Conservation (phyloP, 1,284 basidiomycete species). For the Malassezia globosa region DNA sequence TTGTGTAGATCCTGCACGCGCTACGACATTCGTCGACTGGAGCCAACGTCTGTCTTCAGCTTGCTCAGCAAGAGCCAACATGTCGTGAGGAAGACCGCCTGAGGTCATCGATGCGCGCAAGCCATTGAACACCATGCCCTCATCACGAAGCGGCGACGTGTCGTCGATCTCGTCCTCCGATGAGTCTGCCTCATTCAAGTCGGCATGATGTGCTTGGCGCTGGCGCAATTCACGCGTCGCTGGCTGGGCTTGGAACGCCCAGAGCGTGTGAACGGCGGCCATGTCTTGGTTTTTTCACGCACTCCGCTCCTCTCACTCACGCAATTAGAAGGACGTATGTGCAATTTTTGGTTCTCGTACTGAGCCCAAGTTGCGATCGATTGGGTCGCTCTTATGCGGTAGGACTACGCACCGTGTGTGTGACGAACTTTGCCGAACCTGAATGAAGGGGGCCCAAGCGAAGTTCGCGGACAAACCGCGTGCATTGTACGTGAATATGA, state of each 20-base stretch:
- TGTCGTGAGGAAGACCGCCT: not conserved
- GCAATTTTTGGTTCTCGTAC: too few relatives aligned
- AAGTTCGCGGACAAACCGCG: not conserved
- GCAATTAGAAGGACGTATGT: too few relatives aligned
- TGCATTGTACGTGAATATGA: too few relatives aligned
- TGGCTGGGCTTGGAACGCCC: conserved; percentile 14
- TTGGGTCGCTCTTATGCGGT: not conserved
- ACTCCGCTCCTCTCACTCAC: not conserved
- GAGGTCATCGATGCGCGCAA: not conserved
- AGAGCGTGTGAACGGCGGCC: conserved; percentile 6
- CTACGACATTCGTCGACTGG: conserved; percentile 15
- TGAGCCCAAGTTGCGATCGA: not conserved
- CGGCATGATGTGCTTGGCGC: not conserved
- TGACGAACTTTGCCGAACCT: not conserved
- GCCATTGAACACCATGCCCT: not conserved
- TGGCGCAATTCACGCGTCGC: conserved; percentile 9
- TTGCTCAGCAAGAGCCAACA: conserved; percentile 2
- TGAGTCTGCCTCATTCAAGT: not conserved
- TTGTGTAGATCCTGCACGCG: conserved; percentile 17
- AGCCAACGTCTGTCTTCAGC: conserved; percentile 17
- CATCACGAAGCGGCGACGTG: not conserved
- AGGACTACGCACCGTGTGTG: not conserved
- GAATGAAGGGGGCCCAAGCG: not conserved
- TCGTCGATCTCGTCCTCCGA: conserved; percentile 9
- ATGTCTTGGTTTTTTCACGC: not conserved